Conservation (phyloP, 169 alveolate genomes). For the Plasmodium vivax region DNA sequence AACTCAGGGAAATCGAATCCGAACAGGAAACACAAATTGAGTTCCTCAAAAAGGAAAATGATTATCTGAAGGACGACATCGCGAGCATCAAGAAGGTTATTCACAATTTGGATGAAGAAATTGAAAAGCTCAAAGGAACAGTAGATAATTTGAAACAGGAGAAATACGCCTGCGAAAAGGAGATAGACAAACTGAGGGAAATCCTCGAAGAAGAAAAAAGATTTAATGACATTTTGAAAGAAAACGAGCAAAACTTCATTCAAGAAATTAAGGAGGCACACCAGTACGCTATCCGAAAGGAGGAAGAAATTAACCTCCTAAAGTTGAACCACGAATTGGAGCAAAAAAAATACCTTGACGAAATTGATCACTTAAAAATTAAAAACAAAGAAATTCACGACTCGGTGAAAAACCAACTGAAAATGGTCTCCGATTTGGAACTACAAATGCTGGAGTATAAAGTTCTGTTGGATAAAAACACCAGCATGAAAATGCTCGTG, state of each 20-base stretch:
- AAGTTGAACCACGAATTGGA: slow-evolving; percentile 33
- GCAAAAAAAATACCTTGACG: slow-evolving; percentile 54
- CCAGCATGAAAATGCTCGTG: slow-evolving; percentile 71
- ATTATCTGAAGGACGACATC: slow-evolving; percentile 47
- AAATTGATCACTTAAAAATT: slow-evolving; percentile 52
- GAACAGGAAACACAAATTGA: slow-evolving; percentile 47
- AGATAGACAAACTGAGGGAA: slow-evolving; percentile 70
- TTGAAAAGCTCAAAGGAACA: slow-evolving; percentile 22
- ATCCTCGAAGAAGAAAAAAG: slow-evolving; percentile 65
- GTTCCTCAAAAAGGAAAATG: slow-evolving; percentile 55
- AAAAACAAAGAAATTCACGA: slow-evolving; percentile 62
- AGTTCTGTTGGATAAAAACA: slow-evolving; percentile 71
- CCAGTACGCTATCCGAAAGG: slow-evolving; percentile 62
- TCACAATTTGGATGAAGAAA: slow-evolving; percentile 61
- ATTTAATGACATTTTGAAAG: slow-evolving; percentile 65
- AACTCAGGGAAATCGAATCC: slow-evolving; percentile 42
- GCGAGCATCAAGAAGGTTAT: slow-evolving; percentile 34
- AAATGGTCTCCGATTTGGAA: slow-evolving; percentile 64
- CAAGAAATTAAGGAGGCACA: slow-evolving; percentile 75
- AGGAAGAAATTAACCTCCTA: slow-evolving; percentile 41
- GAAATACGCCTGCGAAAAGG: slow-evolving; percentile 45
- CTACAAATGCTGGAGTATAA: slow-evolving; percentile 68
- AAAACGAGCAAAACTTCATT: slow-evolving; percentile 68
- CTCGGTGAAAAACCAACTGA: slow-evolving; percentile 40
- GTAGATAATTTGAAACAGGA: slow-evolving; percentile 36